Conservation (phyloP, 148 eudicot species). For the Polygonum aviculare region DNA sequence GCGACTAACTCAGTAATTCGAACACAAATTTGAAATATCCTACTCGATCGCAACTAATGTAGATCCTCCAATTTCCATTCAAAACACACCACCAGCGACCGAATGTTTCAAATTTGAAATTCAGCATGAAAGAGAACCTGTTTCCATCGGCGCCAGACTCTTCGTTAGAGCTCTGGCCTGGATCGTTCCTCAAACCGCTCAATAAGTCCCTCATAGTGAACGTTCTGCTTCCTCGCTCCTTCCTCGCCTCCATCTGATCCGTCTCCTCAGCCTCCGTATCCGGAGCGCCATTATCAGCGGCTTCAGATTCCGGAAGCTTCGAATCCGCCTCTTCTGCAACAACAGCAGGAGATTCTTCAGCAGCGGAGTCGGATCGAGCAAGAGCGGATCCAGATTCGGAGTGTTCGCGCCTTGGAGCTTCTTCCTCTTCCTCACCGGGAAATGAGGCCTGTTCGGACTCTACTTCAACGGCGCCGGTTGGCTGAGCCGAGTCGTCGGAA, state of each 20-base stretch:
- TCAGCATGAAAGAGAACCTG: conserved; percentile 8
- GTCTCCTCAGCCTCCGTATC: neutral
- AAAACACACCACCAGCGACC: neutral
- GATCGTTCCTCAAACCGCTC: conserved; percentile 54
- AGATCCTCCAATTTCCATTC: too few relatives aligned
- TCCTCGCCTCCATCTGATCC: conserved; percentile 20
- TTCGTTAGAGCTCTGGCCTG: conserved; percentile 14
- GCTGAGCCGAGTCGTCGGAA: neutral
- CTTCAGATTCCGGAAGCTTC: conserved; percentile 1
- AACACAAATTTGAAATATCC: too few relatives aligned
- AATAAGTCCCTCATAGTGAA: conserved; percentile 78
- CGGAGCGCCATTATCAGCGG: neutral
- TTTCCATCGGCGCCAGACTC: conserved; percentile 23
- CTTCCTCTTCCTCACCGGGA: neutral
- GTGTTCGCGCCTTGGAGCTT: neutral
- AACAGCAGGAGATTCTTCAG: neutral
- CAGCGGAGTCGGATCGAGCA: conserved; percentile 1
- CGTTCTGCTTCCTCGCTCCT: conserved; percentile 37
- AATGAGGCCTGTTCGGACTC: neutral
- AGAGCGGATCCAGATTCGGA: conserved; percentile 3
- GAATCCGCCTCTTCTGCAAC: neutral
- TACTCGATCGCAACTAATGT: too few relatives aligned
- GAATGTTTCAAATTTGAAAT: neutral
- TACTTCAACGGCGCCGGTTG: neutral
- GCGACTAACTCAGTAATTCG: too few relatives aligned